phyloP scores from a whole-genome alignment of 352 stramenopile genomes.

The Globisporangium alternatum region DNA sequence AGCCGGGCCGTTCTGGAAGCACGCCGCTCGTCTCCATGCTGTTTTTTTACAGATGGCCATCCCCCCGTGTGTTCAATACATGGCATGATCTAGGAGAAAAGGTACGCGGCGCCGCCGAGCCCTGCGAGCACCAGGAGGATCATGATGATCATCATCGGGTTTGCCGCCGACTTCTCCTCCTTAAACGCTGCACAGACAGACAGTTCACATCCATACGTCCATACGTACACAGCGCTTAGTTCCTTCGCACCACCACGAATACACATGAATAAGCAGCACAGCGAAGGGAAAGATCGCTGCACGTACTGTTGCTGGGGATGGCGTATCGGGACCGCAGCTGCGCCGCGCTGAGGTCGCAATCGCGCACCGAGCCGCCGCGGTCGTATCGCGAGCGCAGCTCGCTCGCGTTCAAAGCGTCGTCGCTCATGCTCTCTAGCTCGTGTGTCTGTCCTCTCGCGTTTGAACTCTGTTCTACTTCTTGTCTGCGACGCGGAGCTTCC shows the following conservation, averaged over 20 bases:
- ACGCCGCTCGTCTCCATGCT: too few species aligned
- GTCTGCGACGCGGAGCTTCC: background rate
- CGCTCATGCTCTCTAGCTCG: slow-evolving; percentile 15
- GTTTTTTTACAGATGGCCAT: too few species aligned
- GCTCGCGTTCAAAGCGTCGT: slow-evolving; percentile 63
- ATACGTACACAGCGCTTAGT: background rate
- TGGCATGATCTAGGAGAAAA: slow-evolving; percentile 30
- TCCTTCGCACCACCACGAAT: background rate
- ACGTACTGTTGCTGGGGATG: slow-evolving; percentile 80
- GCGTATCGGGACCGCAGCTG: slow-evolving; percentile 78
- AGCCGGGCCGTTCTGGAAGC: too few species aligned
- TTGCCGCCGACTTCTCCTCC: slow-evolving; percentile 48
- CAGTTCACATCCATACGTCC: background rate
- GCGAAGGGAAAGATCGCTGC: too few species aligned
- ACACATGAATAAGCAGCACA: too few species aligned
- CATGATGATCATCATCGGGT: slow-evolving; percentile 45
- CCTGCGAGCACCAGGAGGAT: slow-evolving; percentile 46
- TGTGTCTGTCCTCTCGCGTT: background rate
- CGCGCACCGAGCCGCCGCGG: slow-evolving; percentile 63
- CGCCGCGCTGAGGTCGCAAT: slow-evolving; percentile 73
- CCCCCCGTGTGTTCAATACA: too few species aligned
- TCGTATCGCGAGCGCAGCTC: slow-evolving; percentile 76
- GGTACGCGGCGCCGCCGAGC: slow-evolving; percentile 52
- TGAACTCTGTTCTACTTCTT: background rate
- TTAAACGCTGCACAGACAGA: slow-evolving; percentile 47